Base-by-base conservation (phyloP, 805 yeast genomes). In the Naumovozyma castellii region DNA sequence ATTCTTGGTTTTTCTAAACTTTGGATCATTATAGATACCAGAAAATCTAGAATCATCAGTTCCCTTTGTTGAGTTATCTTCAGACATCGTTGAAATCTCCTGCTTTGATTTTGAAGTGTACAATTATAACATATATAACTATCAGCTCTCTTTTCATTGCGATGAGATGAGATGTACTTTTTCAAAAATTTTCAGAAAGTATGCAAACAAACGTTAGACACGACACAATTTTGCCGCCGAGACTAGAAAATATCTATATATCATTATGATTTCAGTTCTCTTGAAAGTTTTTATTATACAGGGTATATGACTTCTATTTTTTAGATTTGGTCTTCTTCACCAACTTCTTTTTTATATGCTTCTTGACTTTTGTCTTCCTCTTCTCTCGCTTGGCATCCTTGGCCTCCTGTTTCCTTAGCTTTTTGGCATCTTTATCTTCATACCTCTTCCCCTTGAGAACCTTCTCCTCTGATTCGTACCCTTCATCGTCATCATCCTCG, bases 21-120 rank as follows among this genome's bases (percentile, higher is more conserved):
- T 71, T 3, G 97, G 97, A 61, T 92, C 98, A 47, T 72, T 75
- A 51, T 81, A 85, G 5, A 90, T 81, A 6, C 78, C 68, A 6
- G 82, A 64, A 61, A 90, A 90, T 57, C 97, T 75, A 18, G 80
- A 72, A 64, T 92, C 97, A 3, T 61, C 53, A 2, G 79, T 72
- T 4, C 70, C 46, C 19, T 44, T 42, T 14, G n/a, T n/a, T n/a
- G n/a, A n/a, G n/a, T n/a, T n/a, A n/a, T 49, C 44, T 30, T 42
- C 47, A 19, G 50, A 42, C 59, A 53, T 53, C 6, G 30, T 37
- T 12, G 18, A 13, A 8, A 22, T n/a, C 16, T 9, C 20, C 15
- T 10, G 4, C 8, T 22, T 22, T 22, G n/a, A n/a, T n/a, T n/a
- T n/a, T n/a, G n/a, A n/a, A n/a, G n/a, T n/a, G n/a, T n/a, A n/a